Base-by-base conservation (phyloP, 1,284 basidiomycete species). In the Termitomyces sp. region DNA sequence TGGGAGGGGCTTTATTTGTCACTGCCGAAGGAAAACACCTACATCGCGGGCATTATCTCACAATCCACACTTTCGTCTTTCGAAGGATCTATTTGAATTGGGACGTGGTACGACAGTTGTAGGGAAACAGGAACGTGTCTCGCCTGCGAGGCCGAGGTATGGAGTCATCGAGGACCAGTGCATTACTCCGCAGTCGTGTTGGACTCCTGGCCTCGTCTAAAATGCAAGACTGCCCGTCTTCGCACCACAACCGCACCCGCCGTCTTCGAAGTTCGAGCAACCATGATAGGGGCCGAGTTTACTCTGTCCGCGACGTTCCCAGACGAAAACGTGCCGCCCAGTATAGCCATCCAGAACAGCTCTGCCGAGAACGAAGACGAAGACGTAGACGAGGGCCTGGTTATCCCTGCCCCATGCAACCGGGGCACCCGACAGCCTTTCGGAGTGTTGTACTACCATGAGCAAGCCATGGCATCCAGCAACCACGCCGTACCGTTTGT, bases 211-310 rank as follows among this genome's bases (percentile, higher is more conserved):
- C 18, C 9, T 37, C 26, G 16, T 45, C 7, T 3, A 35, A 2
- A 16, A 16, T 3, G 34, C 5, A 16, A n/a, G 34, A 16, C n/a
- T 35, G 1, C 31, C 24, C 38, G 35, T 40, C 13, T 26, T 21
- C 10, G 35, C 43, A 14, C 48, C 41, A 1, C 14, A 9, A 1
- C 41, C 1, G 31, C 18, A 3, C 44, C 13, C 38, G 53, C 46
- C 6, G 46, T 33, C 1, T 54, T 54, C 16, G 53, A 54, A 41
- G 53, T 50, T n/a, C n/a, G n/a, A n/a, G n/a, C n/a, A n/a, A n/a
- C n/a, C n/a, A 28, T 33, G 13, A 14, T 33, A 11, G n/a, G 48
- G 6, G 30, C 19, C 35, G 11, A 47, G 38, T 10, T 46, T 9
- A 50, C 44, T 7, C 18, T 50, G 39, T 42, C 43, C 40, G 21